Base-by-base conservation (phyloP, 805 yeast genomes). In the Wickerhamomyces xylosicus region DNA sequence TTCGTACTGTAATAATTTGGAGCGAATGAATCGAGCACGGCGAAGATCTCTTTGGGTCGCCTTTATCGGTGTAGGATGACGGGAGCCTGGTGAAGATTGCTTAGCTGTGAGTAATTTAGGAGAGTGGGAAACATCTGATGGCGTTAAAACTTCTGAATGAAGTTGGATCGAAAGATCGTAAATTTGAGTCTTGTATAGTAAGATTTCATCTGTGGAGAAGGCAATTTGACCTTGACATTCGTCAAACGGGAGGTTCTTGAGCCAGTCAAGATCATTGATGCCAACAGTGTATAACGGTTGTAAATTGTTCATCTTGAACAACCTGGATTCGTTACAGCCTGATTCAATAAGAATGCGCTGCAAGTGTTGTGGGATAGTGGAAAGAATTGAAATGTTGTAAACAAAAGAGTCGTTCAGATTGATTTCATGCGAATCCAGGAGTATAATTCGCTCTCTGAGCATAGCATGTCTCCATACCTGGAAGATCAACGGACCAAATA, bases 401-500 rank as follows among this genome's bases (percentile, higher is more conserved):
- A 74, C 66, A 53, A 71, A 74, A 14, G 75, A 66, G 36, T 77
- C 66, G 37, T 62, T 54, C 29, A 54, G 53, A 34, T 64, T 68
- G 11, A 69, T 54, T 17, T 62, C 36, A 40, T 48, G 42, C 36
- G 59, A 42, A 48, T 64, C 54, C 49, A 67, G 66, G 1, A 80
- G 43, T 3, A 84, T 44, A 4, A 84, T 66, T 29, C 74, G 61
- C 41, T 74, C 69, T 16, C 92, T 61, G 27, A 79, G 51, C 31
- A 84, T 57, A 3, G 77, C 71, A 27, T 74, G 64, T 56, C 77
- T 81, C 77, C 80, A 84, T 4, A 79, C 54, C 31, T 66, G 71
- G 50, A 79, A 82, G 2, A 77, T 61, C 37, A 79, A 59, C 1
- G 92, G 89, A 0, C 94, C 89, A 37, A 77, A 58, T 2, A 56